Evolutionary conservation across 805 yeast species (phyloP), one percentile per base, ranked within the genome.

Genomic region (Yarrowia bubula): DNA sequence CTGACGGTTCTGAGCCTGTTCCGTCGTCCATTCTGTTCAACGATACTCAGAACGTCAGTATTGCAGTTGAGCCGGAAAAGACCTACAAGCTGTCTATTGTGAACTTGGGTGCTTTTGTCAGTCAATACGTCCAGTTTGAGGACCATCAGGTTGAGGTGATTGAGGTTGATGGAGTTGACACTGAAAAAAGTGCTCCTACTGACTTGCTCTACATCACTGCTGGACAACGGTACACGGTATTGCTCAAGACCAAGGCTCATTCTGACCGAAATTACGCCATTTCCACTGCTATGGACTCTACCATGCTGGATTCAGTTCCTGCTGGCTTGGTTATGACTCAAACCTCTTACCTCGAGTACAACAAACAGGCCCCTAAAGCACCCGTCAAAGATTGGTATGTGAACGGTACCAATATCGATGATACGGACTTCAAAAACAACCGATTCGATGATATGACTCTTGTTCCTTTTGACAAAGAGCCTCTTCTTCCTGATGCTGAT

Each of bases 111-210:
- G 92, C 96, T 46, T 92, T 93, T 74, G 88, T 89, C 9, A 90
- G 97, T 8, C 97, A 92, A 76, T 90, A 87, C 77, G 76, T 93
- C 72, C 89, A 86, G 80, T 84, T 92, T 74, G 96, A 93, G 77
- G 96, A 86, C 76, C 97, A 92, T 77, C 83, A 81, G 38, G 82
- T 92, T 77, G 86, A 90, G 6, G 87, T 92, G 57, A 87, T 93
- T 68, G 98, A 91, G 72, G 88, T 91, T 55, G 98, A 92, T 75
- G 98, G 98, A 74, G 78, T 92, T 46, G 83, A 87, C 70, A 92
- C 90, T 15, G 88, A 90, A 75, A 86, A 85, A 51, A 15, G 58
- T 1, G 66, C 60, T 17, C 46, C 62, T 28, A 88, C 96, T 11
- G 81, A 81, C 37, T 80, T 84, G 80, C 70, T 92, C 50, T 91